Conservation (phyloP, 768 basidiomycete species). For the Hortiboletus campestris region DNA sequence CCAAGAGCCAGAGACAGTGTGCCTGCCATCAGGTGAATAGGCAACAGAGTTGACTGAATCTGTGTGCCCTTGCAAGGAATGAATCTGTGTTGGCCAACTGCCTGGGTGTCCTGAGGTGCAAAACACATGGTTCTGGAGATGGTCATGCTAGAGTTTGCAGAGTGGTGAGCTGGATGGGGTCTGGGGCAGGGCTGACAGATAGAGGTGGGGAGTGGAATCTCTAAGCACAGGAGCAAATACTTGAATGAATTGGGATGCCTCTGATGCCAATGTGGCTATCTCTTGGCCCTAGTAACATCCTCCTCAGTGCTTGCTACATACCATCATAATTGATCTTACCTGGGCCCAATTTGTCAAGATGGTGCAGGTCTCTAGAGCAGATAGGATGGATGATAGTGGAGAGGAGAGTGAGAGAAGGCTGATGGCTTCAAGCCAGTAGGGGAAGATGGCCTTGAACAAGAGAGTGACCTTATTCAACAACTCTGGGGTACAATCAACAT, state of each 20-base stretch:
- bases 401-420: too few species aligned
- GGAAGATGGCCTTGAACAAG: too few species aligned
- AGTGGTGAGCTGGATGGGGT: conserved; percentile 1
- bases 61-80: neutral
- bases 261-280: neutral
- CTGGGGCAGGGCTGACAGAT: conserved; percentile 2
- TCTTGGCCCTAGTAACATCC: neutral
- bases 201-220: neutral
- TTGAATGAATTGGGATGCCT: conserved; percentile 1
- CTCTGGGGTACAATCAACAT: neutral
- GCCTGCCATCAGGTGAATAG: too few species aligned
- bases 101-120: neutral
- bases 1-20: too few species aligned
- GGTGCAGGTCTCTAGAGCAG: conserved; percentile 1
- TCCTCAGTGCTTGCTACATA: too few species aligned
- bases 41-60: too few species aligned
- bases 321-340: neutral
- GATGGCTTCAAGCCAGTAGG: too few species aligned
- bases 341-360: neutral
- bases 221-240: neutral
- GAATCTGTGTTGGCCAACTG: neutral
- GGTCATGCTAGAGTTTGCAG: neutral
- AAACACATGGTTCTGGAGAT: neutral
- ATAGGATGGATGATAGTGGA: neutral
- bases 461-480: too few species aligned